phyloP scores from a whole-genome alignment of 805 yeast genomes.

The Candida loeiensis region DNA sequence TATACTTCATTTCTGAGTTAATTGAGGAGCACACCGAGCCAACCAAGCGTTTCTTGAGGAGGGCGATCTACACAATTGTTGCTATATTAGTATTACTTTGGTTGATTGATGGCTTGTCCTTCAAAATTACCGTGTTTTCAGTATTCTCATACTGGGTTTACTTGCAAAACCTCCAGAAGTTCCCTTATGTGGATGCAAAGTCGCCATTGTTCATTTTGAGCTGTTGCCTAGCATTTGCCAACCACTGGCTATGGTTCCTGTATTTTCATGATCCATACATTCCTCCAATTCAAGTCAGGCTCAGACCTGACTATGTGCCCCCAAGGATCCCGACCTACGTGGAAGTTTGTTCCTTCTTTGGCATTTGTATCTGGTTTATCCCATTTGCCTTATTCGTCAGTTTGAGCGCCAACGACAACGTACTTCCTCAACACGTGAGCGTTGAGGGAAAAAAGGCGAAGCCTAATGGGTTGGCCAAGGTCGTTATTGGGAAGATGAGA shows the following conservation, averaged over 20 bases:
- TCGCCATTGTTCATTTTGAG: slow-evolving; percentile 69
- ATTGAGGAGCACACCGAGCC: slow-evolving; percentile 92
- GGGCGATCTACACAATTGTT: slow-evolving; percentile 62
- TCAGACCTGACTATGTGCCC: slow-evolving; percentile 55
- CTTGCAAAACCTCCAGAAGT: slow-evolving; percentile 68
- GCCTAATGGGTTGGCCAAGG: slow-evolving; percentile 63
- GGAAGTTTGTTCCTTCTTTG: slow-evolving; percentile 94
- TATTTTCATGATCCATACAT: slow-evolving; percentile 70
- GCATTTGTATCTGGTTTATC: slow-evolving; percentile 87
- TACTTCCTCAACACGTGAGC: slow-evolving; percentile 58
- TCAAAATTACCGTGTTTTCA: slow-evolving; percentile 62
- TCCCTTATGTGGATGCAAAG: slow-evolving; percentile 78
- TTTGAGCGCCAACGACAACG: slow-evolving; percentile 85
- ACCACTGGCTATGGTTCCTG: slow-evolving; percentile 88
- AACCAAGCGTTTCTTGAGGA: slow-evolving; percentile 65
- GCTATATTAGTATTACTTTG: slow-evolving; percentile 52
- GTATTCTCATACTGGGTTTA: slow-evolving; percentile 70
- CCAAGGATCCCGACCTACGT: slow-evolving; percentile 76
- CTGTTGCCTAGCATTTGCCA: slow-evolving; percentile 67
- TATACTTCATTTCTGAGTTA: slow-evolving; percentile 85
- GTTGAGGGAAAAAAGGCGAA: slow-evolving; percentile 23
- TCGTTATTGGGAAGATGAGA: slow-evolving; percentile 52
- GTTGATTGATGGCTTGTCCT: slow-evolving; percentile 78
- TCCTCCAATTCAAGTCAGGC: slow-evolving; percentile 63
- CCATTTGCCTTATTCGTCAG: slow-evolving; percentile 92